A percentile compares a stretch with the other conserved stretches of the same genome.
Conservation (phyloP, 78 protist species). For the slime mould (Dictyostelium discoideum) region DNA sequence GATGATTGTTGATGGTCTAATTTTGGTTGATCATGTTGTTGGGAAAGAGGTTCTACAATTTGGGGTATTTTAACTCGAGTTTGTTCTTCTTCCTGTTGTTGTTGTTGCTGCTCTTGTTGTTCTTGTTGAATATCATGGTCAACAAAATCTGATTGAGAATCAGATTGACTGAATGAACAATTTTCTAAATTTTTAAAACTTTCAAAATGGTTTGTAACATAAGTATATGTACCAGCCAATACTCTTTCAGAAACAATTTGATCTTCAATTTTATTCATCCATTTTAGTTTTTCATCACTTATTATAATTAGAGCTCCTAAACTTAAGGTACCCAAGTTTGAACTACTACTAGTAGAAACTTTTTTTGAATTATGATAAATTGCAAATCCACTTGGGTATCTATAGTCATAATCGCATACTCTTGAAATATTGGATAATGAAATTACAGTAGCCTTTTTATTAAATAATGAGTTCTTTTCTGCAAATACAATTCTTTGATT, state of each 20-base stretch:
- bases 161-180: background rate
- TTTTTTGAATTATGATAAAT: background rate
- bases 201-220: background rate
- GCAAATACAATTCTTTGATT: slow-evolving; percentile 16
- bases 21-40: background rate
- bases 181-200: background rate
- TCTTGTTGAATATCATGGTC: background rate
- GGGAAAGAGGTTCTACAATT: background rate
- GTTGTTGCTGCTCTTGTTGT: background rate
- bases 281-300: slow-evolving; percentile 32
- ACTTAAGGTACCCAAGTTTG: background rate
- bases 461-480: background rate
- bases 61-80: background rate
- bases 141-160: background rate
- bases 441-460: background rate
- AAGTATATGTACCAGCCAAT: background rate
- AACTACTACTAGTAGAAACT: background rate
- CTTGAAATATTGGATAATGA: background rate
- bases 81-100: background rate
- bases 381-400: background rate
- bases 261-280: slow-evolving; percentile 66
- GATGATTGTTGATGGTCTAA: background rate
- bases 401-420: background rate
- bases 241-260: slow-evolving; percentile 19
- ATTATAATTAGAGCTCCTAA: background rate